These are phyloP conservation scores for Cladophialophora chaetospira DNA, from an alignment of 2,329 filamentous ascomycete species.

Conservation along the genomic window DNA sequence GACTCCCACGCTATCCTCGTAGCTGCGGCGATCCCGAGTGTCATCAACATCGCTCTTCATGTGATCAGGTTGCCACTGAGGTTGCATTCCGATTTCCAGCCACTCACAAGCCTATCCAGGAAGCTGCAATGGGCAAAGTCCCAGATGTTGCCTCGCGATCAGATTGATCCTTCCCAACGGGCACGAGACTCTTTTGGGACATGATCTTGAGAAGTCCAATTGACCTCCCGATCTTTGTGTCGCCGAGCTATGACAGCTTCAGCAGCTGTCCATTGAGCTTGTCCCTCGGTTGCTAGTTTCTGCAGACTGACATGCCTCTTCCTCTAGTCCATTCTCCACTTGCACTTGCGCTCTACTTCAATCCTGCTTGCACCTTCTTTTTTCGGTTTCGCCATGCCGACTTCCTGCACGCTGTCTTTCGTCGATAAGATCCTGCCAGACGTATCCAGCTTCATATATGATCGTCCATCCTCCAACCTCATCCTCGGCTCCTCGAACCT, in stretches of 20 bases:
- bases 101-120: neutral
- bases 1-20: neutral
- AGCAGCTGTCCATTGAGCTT: neutral
- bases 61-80: neutral
- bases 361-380: conserved; percentile 18
- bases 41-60: neutral
- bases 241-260: too few species aligned
- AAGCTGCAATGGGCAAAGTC: neutral
- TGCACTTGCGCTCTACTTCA: neutral
- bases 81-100: neutral
- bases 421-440: neutral
- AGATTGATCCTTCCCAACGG: neutral
- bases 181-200: neutral
- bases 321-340: neutral
- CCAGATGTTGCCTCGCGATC: neutral
- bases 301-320: neutral
- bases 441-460: conserved; percentile 4
- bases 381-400: conserved; percentile 8
- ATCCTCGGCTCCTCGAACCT: neutral
- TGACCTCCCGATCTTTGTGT: too few species aligned
- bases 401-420: neutral
- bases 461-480: neutral
- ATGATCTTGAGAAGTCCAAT: neutral
- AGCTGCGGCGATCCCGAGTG: conserved; percentile 12
- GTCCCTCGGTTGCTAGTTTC: neutral